Conservation (phyloP, 192 early-diverging fungal species). For the Phycomyces blakesleeanus region DNA sequence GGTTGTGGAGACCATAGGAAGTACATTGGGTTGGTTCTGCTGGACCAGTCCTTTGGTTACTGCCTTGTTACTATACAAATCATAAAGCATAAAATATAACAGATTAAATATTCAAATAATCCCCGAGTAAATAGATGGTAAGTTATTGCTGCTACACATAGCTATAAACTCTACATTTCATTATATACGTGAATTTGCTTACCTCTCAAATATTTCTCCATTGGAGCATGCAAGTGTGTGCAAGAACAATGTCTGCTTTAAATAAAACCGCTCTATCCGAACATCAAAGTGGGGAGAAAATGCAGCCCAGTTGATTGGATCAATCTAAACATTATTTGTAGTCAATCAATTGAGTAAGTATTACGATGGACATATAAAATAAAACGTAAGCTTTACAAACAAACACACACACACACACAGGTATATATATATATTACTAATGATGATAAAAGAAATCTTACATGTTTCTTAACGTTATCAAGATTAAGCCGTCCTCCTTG, state of each 20-base stretch:
- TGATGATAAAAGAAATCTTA: no score
- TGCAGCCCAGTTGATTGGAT: conserved; percentile 59
- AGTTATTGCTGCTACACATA: no score
- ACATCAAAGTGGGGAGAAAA: conserved; percentile 45
- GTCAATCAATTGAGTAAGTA: not conserved
- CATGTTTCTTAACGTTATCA: not conserved
- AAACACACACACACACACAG: no score
- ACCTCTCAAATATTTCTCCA: conserved; percentile 40
- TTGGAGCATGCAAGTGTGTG: conserved; percentile 49
- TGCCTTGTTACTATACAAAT: conserved; percentile 24
- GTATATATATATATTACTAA: no score
- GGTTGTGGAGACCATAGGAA: conserved; percentile 48
- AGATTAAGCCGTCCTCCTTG: conserved; percentile 2
- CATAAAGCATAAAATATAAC: no score
- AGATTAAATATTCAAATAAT: conserved; percentile 2
- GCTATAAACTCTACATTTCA: no score
- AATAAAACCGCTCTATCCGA: conserved; percentile 57
- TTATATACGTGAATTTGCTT: no score
- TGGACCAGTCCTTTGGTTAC: conserved; percentile 36
- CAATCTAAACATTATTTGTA: conserved; percentile 48
- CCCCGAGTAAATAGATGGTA: no score
- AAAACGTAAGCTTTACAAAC: no score
- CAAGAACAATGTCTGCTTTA: conserved; percentile 49
- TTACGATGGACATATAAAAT: no score
- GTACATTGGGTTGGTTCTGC: conserved; percentile 48